Evolutionary conservation across 2,329 filamentous ascomycete genomes (phyloP).

Genomic region (Chaetothyriales sp.): DNA sequence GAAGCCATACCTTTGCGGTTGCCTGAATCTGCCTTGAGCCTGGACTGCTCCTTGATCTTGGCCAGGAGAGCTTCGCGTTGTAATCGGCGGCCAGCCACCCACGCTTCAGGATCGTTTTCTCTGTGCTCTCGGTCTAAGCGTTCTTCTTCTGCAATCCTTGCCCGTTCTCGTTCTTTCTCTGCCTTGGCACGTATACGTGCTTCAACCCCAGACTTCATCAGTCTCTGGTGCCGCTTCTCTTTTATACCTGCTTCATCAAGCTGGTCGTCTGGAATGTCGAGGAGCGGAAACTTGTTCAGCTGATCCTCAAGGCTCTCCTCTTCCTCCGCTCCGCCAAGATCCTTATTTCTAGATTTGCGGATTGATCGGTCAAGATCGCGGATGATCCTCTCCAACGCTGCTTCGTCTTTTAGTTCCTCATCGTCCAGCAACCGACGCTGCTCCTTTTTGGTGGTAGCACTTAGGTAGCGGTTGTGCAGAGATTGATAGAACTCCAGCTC

Average conservation of each 20-base stretch:
- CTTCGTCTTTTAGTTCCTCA: slow-evolving; percentile 85
- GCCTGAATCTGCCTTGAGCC: slow-evolving; percentile 82
- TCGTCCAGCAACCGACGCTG: slow-evolving; percentile 69
- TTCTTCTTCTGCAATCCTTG: slow-evolving; percentile 66
- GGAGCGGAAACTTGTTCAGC: slow-evolving; percentile 56
- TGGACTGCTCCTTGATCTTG: slow-evolving; percentile 84
- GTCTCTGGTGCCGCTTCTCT: slow-evolving; percentile 77
- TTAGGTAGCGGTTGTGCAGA: slow-evolving; percentile 50
- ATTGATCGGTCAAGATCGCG: slow-evolving; percentile 84
- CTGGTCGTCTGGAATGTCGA: slow-evolving; percentile 81
- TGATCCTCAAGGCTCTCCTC: slow-evolving; percentile 65
- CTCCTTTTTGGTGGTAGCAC: slow-evolving; percentile 72
- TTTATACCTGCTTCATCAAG: slow-evolving; percentile 84
- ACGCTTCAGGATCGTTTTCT: slow-evolving; percentile 67
- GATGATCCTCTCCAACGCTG: slow-evolving; percentile 66
- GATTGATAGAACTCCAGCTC: slow-evolving; percentile 88
- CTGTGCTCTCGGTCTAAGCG: slow-evolving; percentile 69
- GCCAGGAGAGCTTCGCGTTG: slow-evolving; percentile 56
- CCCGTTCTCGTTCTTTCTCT: slow-evolving; percentile 87
- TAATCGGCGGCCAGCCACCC: slow-evolving; percentile 68
- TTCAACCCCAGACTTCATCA: slow-evolving; percentile 90
- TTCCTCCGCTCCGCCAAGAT: slow-evolving; percentile 68
- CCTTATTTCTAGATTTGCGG: slow-evolving; percentile 79
- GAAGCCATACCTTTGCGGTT: slow-evolving; percentile 93
- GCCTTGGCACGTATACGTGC: slow-evolving; percentile 85